Conservation (phyloP, 1,139 yeast species). For the Hansenula anomala region DNA sequence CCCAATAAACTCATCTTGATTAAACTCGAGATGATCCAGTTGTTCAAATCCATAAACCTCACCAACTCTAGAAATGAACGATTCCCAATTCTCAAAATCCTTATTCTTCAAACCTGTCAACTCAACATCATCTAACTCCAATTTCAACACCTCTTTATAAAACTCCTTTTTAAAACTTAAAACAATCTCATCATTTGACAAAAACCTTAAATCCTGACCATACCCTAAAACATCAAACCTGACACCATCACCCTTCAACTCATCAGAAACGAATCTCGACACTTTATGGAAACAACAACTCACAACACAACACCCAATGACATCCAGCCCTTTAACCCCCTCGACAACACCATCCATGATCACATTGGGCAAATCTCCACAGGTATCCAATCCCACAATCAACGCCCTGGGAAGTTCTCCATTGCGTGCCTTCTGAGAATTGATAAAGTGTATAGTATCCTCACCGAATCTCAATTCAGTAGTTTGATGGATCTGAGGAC, state of each 20-base stretch:
- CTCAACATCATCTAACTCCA: background rate
- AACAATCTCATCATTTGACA: background rate
- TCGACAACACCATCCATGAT: background rate
- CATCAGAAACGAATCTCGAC: background rate
- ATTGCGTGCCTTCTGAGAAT: background rate
- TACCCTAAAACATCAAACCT: background rate
- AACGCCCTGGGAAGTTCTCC: background rate
- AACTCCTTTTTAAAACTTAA: background rate
- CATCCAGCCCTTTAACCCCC: background rate
- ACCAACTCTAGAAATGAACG: background rate
- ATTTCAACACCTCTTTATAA: too few relatives aligned
- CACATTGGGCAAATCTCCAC: background rate
- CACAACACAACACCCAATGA: conserved; percentile 1
- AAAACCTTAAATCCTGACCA: background rate
- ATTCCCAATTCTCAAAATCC: background rate
- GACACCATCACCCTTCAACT: background rate
- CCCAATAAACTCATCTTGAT: background rate
- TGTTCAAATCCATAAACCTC: background rate
- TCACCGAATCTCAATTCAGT: background rate
- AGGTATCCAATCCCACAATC: conserved; percentile 1
- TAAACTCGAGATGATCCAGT: background rate
- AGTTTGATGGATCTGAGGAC: too few relatives aligned
- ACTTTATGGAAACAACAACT: conserved; percentile 2
- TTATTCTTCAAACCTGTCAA: background rate
- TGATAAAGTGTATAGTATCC: background rate